Base-by-base conservation (phyloP, 129 eudicot genomes). In the Gnaphalium uliginosum region DNA sequence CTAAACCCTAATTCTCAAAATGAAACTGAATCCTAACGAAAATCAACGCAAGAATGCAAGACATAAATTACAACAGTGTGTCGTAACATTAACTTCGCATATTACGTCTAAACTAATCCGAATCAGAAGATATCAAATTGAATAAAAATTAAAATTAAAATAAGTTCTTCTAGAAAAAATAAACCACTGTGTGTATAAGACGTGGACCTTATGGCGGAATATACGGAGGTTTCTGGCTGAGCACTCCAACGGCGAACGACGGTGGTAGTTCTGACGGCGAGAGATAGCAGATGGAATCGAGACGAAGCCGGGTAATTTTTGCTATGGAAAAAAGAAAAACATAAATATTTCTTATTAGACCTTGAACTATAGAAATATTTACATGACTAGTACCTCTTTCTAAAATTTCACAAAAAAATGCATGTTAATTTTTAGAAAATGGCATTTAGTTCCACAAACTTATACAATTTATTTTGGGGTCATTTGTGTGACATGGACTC, bases 301-400 rank as follows among this genome's bases (percentile, higher is more conserved):
- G 62, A 57, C 62, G 62, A 21, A 6, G 25, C 25, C 11, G 7
- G 25, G 62, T 21, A 6, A n/a, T 7, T 57, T 57, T 57, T 19
- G 13, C 23, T 19, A 21, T 1, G 23, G 13, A 21, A 57, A 57
- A 21, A 22, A 29, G 1, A 1, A 56, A 6, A 19, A 0, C 4
- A 2, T 13, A 19, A 4, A 9, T 18, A 57, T 57, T 57, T 5
- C 62, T 2, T 19, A 54, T 5, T 18, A 56, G 11, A 57, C 62
- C 27, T 57, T 9, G 2, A 57, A n/a, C 13, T 21, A 13, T 19
- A n/a, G 26, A 26, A 2, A 9, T 19, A 7, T n/a, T 57, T 57
- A 8, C 27, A 6, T 19, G 3, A 57, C 10, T 57, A 57, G 62
- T 21, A 8, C 62, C 86, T 91, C 61, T 35, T 39, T 39, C 14